phyloP scores from a whole-genome alignment of 495 filamentous ascomycete species.

The Neurospora pannonica region DNA sequence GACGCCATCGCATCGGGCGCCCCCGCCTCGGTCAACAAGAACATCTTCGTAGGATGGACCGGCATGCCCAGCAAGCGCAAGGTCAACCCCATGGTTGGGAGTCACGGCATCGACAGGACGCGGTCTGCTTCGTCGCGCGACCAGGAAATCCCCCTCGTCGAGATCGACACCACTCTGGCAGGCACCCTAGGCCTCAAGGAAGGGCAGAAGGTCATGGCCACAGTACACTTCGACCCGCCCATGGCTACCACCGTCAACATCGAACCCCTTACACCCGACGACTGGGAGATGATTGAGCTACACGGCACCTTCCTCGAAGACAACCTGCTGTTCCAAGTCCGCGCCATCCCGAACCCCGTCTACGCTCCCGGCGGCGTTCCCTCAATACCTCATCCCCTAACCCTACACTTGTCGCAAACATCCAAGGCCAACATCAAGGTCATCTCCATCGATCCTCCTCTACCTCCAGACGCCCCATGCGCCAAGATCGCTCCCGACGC shows the following conservation, averaged over 20 bases:
- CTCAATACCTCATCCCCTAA: conserved; percentile 62
- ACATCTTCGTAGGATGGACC: conserved; percentile 87
- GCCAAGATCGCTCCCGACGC: conserved; percentile 89
- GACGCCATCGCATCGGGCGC: conserved; percentile 25
- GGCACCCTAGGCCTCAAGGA: conserved; percentile 69
- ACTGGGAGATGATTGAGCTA: conserved; percentile 98
- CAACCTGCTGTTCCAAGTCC: conserved; percentile 86
- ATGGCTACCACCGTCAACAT: conserved; percentile 89
- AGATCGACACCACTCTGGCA: conserved; percentile 88
- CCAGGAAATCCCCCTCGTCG: conserved; percentile 65
- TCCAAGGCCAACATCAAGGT: conserved; percentile 88
- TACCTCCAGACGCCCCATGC: conserved; percentile 59
- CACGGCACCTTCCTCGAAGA: conserved; percentile 92
- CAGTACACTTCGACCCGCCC: conserved; percentile 80
- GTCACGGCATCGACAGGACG: conserved; percentile 58
- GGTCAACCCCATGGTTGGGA: conserved; percentile 58
- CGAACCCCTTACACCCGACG: conserved; percentile 85
- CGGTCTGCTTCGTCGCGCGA: conserved; percentile 48
- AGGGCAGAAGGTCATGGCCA: conserved; percentile 66
- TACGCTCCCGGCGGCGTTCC: conserved; percentile 40
- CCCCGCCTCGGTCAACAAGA: conserved; percentile 43
- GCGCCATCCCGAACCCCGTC: conserved; percentile 78
- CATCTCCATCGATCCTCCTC: conserved; percentile 66
- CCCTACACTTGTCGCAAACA: conserved; percentile 87
- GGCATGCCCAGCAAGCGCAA: conserved; percentile 89